phyloP scores from a whole-genome alignment of 2,329 filamentous ascomycete genomes.

The Diplodia mutila region DNA sequence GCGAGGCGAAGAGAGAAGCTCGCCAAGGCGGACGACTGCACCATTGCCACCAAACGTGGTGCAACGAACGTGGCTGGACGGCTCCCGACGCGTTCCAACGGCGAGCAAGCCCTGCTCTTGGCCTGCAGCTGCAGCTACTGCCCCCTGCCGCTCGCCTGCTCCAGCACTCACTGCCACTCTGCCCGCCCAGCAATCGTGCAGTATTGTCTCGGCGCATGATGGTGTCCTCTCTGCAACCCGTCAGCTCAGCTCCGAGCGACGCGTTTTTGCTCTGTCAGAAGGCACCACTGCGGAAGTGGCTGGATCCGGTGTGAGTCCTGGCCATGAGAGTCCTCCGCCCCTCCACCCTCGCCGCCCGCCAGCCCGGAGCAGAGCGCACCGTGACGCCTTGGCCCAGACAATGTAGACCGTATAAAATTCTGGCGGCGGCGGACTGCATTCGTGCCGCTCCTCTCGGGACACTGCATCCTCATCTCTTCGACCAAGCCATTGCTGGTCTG shows the following conservation, averaged over 20 bases:
- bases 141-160: background rate
- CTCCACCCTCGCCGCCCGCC: background rate
- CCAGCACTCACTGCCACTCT: background rate
- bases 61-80: slow-evolving; percentile 16
- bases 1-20: slow-evolving; percentile 12
- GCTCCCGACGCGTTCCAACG: slow-evolving; percentile 20
- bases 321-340: background rate
- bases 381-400: background rate
- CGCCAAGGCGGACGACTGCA: slow-evolving; percentile 8
- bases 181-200: background rate
- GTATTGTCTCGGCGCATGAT: slow-evolving; percentile 21
- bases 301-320: slow-evolving; percentile 6
- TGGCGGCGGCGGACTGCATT: background rate
- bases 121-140: background rate
- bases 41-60: slow-evolving; percentile 14
- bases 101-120: background rate
- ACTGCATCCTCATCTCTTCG: slow-evolving; percentile 4
- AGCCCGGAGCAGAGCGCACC: background rate
- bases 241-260: slow-evolving; percentile 16
- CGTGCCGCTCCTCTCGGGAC: slow-evolving; percentile 1
- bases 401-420: slow-evolving; percentile 11
- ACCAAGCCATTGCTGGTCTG: slow-evolving; percentile 4
- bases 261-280: background rate
- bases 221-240: background rate
- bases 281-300: background rate